Base-by-base conservation (phyloP, 169 alveolate species). In the Haemoproteus tartakovskyi region DNA sequence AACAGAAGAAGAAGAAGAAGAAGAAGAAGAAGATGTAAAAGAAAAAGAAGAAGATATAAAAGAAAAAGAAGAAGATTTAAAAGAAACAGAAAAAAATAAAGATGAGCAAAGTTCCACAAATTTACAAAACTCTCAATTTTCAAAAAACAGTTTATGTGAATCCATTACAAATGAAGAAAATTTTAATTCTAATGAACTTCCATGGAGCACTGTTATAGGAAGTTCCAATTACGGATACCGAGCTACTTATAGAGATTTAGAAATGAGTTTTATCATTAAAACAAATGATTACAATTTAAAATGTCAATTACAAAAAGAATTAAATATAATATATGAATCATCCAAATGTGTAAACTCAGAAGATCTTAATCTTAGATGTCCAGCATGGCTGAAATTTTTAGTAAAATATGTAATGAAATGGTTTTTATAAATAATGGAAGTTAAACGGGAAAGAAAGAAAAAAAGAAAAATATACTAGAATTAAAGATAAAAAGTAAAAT, bases 181-280 rank as follows among this genome's bases (percentile, higher is more conserved):
- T n/a, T n/a, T n/a, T n/a, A 1, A 30, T 22, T 16, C 27, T 18
- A 60, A 46, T 33, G 46, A 40, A 21, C 70, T 78, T 21, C 93
- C 93, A 9, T 86, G 91, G 64, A 62, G 89, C 0, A 88, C 84
- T 46, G 81, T 86, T 8, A 88, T 88, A 19, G 93, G 93, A 1
- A 88, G 93, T 48, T 88, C 93, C 4, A 88, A 88, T 79, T 78
- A 80, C 51, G 88, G 91, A 11, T 51, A 74, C 47, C 64, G 93
- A 46, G 88, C 93, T 24, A 64, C 64, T 8, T 64, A 67, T 50
- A 78, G 80, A 87, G 93, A 88, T 45, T 51, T 88, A 61, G 93
- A 88, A 46, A 64, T 88, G 81, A 79, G 79, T 41, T 47, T 86
- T 45, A 41, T 85, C n/a, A 80, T 88, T 16, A 88, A 88, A 62